phyloP scores from a whole-genome alignment of 495 filamentous ascomycete species.

The Penicillium manginii region DNA sequence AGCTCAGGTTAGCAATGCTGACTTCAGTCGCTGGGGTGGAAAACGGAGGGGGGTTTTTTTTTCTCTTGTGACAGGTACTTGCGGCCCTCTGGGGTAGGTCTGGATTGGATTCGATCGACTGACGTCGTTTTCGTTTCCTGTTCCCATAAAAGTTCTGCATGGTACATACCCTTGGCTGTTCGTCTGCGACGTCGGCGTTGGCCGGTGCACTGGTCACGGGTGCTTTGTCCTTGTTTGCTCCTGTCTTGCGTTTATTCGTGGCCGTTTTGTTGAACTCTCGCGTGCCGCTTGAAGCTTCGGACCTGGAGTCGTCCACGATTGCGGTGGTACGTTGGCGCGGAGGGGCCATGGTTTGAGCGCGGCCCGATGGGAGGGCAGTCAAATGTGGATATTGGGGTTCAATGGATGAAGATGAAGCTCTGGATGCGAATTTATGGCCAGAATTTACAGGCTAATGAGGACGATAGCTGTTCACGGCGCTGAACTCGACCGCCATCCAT shows the following conservation, averaged over 20 bases:
- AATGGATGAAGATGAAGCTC: conserved; percentile 11
- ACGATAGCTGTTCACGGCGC: neutral
- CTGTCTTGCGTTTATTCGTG: conserved; percentile 39
- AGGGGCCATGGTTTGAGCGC: conserved; percentile 43
- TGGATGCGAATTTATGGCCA: conserved; percentile 3
- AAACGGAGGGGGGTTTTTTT: too few species aligned
- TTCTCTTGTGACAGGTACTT: neutral
- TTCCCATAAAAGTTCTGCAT: conserved; percentile 4
- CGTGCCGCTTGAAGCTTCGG: conserved; percentile 57
- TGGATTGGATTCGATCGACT: conserved; percentile 2
- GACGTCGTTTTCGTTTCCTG: conserved; percentile 6
- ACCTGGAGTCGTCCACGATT: conserved; percentile 55
- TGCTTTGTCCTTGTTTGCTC: conserved; percentile 33
- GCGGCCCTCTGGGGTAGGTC: neutral
- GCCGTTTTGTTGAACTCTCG: conserved; percentile 44
- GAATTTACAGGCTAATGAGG: neutral
- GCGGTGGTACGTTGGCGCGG: conserved; percentile 50
- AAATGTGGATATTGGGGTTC: conserved; percentile 4
- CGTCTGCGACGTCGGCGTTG: conserved; percentile 28
- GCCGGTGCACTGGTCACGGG: conserved; percentile 44
- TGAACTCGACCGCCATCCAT: neutral
- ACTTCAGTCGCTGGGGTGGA: neutral
- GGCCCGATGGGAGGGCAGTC: conserved; percentile 11
- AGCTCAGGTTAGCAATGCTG: neutral
- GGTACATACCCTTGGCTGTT: conserved; percentile 40